Conservation (phyloP, 139 green algal genomes). For the Micromonas commoda region DNA sequence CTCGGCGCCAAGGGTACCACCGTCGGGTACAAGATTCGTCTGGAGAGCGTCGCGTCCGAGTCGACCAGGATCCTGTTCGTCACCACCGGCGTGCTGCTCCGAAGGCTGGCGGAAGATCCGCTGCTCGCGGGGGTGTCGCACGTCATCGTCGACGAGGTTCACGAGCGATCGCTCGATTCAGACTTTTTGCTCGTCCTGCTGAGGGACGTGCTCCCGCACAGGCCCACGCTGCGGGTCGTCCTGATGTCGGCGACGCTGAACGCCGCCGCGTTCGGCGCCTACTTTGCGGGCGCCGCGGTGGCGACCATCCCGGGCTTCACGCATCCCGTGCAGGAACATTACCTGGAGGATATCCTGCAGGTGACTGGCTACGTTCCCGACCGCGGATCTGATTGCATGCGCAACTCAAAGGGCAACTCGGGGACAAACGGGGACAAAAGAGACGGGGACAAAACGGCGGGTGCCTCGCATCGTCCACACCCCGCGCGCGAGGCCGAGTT, state of each 20-base stretch:
- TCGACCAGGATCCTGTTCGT: conserved; percentile 31
- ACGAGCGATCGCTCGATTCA: conserved; percentile 70
- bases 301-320: conserved; percentile 38
- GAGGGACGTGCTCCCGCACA: conserved; percentile 35
- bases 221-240: conserved; percentile 31
- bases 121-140: conserved; percentile 45
- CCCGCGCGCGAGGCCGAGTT: not conserved
- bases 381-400: conserved; percentile 10
- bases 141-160: conserved; percentile 74
- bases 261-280: conserved; percentile 25
- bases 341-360: conserved; percentile 37
- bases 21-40: conserved; percentile 51
- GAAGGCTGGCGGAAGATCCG: conserved; percentile 44
- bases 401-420: not conserved
- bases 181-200: conserved; percentile 67
- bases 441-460: not conserved
- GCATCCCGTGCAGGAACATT: conserved; percentile 32
- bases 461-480: not conserved
- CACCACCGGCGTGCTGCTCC: conserved; percentile 53
- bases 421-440: not conserved
- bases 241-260: conserved; percentile 40
- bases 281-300: conserved; percentile 30
- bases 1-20: conserved; percentile 49
- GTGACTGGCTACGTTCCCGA: conserved; percentile 21
- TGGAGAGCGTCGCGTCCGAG: conserved; percentile 47